Percentiles rank a stretch among this genome's conserved stretches.
Evolutionary conservation across 768 basidiomycete genomes (phyloP).

Genomic region (Boletus speciosus): DNA sequence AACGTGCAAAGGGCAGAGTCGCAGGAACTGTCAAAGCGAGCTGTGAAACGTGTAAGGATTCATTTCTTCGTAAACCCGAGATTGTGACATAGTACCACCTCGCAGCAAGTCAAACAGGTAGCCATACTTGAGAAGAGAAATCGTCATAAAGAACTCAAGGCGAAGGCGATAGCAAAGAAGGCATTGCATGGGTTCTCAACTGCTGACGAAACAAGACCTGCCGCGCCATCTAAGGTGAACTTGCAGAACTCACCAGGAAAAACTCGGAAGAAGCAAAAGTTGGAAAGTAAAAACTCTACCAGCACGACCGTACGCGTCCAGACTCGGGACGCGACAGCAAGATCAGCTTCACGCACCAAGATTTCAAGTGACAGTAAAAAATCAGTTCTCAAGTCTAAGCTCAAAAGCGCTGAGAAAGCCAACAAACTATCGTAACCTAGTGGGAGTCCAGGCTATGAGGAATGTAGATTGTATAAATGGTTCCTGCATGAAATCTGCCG

Average conservation of each 20-base stretch:
- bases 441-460: not conserved
- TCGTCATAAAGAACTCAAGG: conserved; percentile 44
- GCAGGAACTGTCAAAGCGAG: conserved; percentile 50
- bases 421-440: conserved; percentile 4
- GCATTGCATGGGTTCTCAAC: conserved; percentile 2
- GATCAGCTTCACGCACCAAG: conserved; percentile 1
- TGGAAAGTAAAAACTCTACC: not conserved
- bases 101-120: conserved; percentile 46
- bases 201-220: not conserved
- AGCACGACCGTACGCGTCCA: not conserved
- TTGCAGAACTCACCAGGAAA: not conserved
- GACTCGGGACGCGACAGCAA: not conserved
- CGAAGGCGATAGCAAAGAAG: conserved; percentile 39
- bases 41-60: conserved; percentile 55
- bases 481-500: conserved; percentile 4
- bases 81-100: not conserved
- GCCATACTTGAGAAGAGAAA: conserved; percentile 46
- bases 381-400: not conserved
- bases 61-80: not conserved
- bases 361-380: not conserved
- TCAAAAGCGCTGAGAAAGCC: not conserved
- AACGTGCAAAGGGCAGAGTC: conserved; percentile 2
- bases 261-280: conserved; percentile 17
- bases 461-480: conserved; percentile 8
- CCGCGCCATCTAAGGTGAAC: not conserved